These are phyloP conservation scores for Discostella stelligera DNA, from an alignment of 352 stramenopile genomes.

Conservation along the genomic window DNA sequence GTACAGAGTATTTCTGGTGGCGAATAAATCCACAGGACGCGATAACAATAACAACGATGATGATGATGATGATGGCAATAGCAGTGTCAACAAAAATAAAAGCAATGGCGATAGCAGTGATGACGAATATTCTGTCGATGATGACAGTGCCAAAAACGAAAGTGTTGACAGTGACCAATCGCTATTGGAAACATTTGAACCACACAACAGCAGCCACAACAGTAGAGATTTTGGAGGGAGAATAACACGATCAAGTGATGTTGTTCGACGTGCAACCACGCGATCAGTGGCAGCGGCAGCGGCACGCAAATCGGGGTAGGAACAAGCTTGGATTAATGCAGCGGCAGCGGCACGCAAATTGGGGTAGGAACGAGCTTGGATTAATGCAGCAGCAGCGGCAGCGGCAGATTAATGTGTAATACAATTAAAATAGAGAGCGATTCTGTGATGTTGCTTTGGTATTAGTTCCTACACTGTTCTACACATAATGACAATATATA, in stretches of 20 bases:
- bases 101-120: not conserved
- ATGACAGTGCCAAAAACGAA: not conserved
- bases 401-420: not conserved
- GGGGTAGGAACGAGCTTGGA: not conserved
- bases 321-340: not conserved
- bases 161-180: not conserved
- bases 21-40: not conserved
- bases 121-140: not conserved
- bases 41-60: not conserved
- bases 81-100: not conserved
- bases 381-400: not conserved
- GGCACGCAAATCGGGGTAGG: not conserved
- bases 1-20: not conserved
- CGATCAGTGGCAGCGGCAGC: not conserved
- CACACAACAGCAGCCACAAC: not conserved
- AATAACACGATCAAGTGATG: not conserved
- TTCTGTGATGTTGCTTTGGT: not conserved
- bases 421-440: not conserved
- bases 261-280: not conserved
- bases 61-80: not conserved
- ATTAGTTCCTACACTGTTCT: not conserved
- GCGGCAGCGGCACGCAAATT: not conserved
- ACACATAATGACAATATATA: not conserved
- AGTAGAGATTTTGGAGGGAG: not conserved
- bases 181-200: not conserved